These are phyloP conservation scores for Oleoguttula mirabilis DNA, from an alignment of 495 filamentous ascomycete genomes.

Conservation along the genomic window DNA sequence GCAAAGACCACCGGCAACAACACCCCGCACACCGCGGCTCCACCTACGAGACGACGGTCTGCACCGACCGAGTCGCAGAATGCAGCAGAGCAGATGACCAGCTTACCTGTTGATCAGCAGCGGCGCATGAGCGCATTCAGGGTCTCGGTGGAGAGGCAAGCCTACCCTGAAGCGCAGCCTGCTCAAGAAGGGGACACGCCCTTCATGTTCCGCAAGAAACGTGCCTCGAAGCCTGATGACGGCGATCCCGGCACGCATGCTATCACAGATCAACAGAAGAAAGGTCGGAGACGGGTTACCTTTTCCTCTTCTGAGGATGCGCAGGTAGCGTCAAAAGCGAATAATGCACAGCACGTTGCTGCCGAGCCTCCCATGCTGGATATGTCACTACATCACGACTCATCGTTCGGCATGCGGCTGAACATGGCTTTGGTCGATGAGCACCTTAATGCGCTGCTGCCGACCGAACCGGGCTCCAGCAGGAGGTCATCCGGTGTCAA, in stretches of 20 bases:
- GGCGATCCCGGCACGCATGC: neutral
- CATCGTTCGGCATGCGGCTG: conserved; percentile 7
- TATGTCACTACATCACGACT: conserved; percentile 12
- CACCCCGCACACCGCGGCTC: neutral
- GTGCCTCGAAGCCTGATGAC: no score
- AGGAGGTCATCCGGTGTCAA: conserved; percentile 2
- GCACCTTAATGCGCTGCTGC: conserved; percentile 10
- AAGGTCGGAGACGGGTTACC: no score
- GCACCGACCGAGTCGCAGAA: neutral
- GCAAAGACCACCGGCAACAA: neutral
- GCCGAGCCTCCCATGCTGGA: conserved; percentile 8
- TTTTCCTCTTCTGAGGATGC: no score
- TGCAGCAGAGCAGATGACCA: neutral
- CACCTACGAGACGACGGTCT: neutral
- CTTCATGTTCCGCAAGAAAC: conserved; percentile 14
- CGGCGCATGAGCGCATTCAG: neutral
- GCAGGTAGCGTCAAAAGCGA: neutral
- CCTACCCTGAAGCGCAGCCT: neutral
- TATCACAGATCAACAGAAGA: neutral
- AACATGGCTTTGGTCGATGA: conserved; percentile 13
- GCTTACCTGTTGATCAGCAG: neutral
- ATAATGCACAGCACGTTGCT: neutral
- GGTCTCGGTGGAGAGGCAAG: no score
- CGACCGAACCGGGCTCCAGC: neutral
- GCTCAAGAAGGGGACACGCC: conserved; percentile 4